Evolutionary conservation across 1,284 basidiomycete genomes (phyloP).

Genomic region (Ceratobasidium sp.): DNA sequence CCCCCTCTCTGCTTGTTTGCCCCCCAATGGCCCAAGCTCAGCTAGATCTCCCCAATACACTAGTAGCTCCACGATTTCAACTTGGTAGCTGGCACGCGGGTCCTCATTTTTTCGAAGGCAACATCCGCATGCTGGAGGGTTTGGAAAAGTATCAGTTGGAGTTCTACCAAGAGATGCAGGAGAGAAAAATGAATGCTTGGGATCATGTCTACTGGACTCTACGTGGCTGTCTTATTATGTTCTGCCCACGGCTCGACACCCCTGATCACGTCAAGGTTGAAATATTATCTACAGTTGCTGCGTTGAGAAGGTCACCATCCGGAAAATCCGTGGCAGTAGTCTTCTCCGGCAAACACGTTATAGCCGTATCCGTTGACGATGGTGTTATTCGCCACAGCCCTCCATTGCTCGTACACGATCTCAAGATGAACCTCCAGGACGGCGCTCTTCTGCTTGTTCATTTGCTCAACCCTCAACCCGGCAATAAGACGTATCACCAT

Average conservation of each 20-base stretch:
- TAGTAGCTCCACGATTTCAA: too few relatives aligned
- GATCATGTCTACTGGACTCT: constrained; percentile 13
- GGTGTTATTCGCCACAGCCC: not conserved
- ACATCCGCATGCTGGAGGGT: not conserved
- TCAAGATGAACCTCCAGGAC: not conserved
- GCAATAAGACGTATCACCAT: not conserved
- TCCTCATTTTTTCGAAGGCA: not conserved
- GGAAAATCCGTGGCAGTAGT: not conserved
- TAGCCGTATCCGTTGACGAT: not conserved
- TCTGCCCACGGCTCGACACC: constrained; percentile 23
- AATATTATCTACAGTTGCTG: not conserved
- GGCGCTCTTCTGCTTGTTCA: constrained; percentile 12
- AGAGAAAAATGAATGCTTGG: not conserved
- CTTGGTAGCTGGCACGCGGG: too few relatives aligned
- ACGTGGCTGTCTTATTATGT: constrained; percentile 18
- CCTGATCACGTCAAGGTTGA: not conserved
- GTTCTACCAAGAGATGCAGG: not conserved
- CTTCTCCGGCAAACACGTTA: not conserved
- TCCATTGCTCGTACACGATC: not conserved
- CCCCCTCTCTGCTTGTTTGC: not conserved
- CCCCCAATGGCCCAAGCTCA: not conserved
- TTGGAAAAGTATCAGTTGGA: not conserved
- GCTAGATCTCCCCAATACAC: not conserved
- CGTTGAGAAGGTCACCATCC: not conserved
- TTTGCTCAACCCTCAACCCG: not conserved